These are phyloP conservation scores for Trichothecium sympodiale DNA, from an alignment of 2,329 filamentous ascomycete genomes.

Conservation along the genomic window DNA sequence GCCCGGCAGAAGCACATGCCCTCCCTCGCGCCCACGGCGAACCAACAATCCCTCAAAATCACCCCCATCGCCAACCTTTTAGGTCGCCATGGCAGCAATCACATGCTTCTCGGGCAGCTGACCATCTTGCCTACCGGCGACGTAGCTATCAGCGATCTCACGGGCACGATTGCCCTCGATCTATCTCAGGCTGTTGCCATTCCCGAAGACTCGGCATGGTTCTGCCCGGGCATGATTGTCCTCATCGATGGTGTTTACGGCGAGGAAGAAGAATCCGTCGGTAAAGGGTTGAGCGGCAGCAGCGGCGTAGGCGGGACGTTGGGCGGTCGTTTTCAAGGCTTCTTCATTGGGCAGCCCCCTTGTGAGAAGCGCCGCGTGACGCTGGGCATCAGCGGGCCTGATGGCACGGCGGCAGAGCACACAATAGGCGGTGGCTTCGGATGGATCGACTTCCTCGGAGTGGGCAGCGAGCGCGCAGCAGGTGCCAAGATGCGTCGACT, in stretches of 20 bases:
- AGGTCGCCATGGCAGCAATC: slow-evolving; percentile 71
- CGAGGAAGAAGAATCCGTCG: slow-evolving; percentile 67
- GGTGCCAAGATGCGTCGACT: slow-evolving; percentile 75
- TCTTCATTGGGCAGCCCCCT: slow-evolving; percentile 84
- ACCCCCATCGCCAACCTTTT: slow-evolving; percentile 70
- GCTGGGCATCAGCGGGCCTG: slow-evolving; percentile 55
- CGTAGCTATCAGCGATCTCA: slow-evolving; percentile 74
- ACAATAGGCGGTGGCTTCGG: slow-evolving; percentile 76
- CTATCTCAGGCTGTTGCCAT: slow-evolving; percentile 70
- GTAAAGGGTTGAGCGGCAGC: slow-evolving; percentile 61
- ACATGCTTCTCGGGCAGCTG: slow-evolving; percentile 79
- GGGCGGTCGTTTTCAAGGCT: slow-evolving; percentile 82
- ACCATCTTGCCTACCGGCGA: slow-evolving; percentile 70
- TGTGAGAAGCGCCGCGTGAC: slow-evolving; percentile 76
- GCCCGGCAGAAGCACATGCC: slow-evolving; percentile 9
- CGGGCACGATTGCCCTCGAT: slow-evolving; percentile 78
- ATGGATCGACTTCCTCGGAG: slow-evolving; percentile 92
- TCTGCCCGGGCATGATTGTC: slow-evolving; percentile 91
- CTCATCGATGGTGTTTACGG: slow-evolving; percentile 94
- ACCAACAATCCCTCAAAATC: slow-evolving; percentile 67
- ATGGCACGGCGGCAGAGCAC: slow-evolving; percentile 41
- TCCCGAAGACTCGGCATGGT: slow-evolving; percentile 81
- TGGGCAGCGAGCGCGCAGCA: slow-evolving; percentile 78
- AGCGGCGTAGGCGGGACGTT: slow-evolving; percentile 82
- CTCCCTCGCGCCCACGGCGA: slow-evolving; percentile 41